phyloP scores from a whole-genome alignment of 352 stramenopile species.

The Pseudoperonospora humuli region DNA sequence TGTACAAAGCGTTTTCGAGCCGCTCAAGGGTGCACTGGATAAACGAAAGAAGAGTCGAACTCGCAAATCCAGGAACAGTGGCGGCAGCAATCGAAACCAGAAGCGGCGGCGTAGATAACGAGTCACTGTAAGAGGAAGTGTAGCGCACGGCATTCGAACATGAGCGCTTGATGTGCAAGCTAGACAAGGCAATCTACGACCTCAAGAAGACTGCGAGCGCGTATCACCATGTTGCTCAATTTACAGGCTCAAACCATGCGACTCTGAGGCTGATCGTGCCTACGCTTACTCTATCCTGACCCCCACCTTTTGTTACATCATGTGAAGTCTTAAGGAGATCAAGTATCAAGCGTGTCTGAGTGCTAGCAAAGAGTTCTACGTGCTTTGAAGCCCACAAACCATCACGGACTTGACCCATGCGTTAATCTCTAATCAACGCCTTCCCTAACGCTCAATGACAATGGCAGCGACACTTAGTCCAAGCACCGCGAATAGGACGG shows the following conservation, averaged over 20 bases:
- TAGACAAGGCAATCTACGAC: no score
- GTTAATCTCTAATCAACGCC: no score
- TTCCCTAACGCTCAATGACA: conserved; percentile 36
- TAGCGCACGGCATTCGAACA: no score
- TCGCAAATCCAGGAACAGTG: conserved; percentile 24
- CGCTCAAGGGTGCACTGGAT: conserved; percentile 37
- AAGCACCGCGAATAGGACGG: conserved; percentile 38
- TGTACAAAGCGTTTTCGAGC: conserved; percentile 64
- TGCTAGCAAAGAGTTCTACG: conserved; percentile 9
- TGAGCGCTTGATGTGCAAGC: no score
- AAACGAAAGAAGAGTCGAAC: conserved; percentile 34
- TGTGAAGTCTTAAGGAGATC: conserved; percentile 62
- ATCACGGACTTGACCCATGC: conserved; percentile 19
- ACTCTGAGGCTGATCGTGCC: conserved; percentile 51
- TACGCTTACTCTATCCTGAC: conserved; percentile 66
- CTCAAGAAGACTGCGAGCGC: no score
- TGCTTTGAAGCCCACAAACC: not conserved
- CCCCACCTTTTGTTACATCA: conserved; percentile 58
- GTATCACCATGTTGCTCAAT: no score
- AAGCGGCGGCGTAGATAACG: conserved; percentile 43
- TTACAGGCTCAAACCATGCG: conserved; percentile 59
- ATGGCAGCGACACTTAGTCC: conserved; percentile 45
- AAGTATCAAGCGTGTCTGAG: conserved; percentile 44
- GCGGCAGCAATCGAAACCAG: conserved; percentile 27
- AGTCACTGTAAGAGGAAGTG: no score